Base-by-base conservation (phyloP, 1,284 basidiomycete species). In the Agaricales sp. region DNA sequence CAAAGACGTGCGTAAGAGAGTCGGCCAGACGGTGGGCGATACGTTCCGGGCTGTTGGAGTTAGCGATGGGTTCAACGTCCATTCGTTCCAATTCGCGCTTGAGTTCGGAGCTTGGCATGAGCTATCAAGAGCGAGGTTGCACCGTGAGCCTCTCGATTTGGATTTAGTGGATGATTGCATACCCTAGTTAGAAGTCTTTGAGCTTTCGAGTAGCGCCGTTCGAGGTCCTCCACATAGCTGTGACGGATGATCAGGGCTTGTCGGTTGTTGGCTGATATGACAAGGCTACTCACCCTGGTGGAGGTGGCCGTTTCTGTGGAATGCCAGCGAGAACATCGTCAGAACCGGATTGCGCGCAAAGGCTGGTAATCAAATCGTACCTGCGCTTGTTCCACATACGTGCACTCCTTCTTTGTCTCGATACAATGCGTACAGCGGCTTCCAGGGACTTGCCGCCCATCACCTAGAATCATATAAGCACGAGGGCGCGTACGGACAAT, bases 271-370 rank as follows among this genome's bases (percentile, higher is more conserved):
- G 30, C 30, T 11, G 30, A 35, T 8, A 35, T n/a, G 11, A 25
- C 22, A 11, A 59, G 56, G 20, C 21, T 41, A 66, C 76, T 52
- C 60, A 92, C 77, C 87, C 88, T 67, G 92, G 88, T 1, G 89
- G 85, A 21, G 88, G 86, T 2, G 88, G 87, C 37, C 89, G 80
- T 69, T 89, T 86, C 78, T 90, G 53, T 13, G 37, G 21, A 16
- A 54, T 30, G 20, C 47, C 39, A 35, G 18, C 22, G 14, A 45
- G 19, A 50, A 23, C 20, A 26, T 45, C 16, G 48, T 23, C 43
- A 35, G 23, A n/a, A n/a, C n/a, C 19, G 19, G 23, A n/a, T 16
- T 39, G 43, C 30, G 11, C 30, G 11, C 30, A 35, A 35, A n/a
- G n/a, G 30, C 30, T 35, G 30, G n/a, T 11, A 35, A n/a, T 35